Conservation (phyloP, 805 yeast species). For the Komagataella pseudopastoris region DNA sequence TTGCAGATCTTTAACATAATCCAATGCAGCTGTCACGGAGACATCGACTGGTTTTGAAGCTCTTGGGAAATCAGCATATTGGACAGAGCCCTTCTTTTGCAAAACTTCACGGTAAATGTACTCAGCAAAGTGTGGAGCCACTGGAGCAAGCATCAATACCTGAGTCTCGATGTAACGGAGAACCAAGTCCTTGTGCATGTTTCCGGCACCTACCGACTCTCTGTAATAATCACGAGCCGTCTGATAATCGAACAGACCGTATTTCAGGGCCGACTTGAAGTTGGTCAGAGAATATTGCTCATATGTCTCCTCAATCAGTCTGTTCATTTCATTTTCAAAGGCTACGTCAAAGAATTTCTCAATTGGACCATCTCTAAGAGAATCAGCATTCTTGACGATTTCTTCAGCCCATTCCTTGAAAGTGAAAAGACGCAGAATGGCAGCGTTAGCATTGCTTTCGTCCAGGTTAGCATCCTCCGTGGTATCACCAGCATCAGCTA, state of each 20-base stretch:
- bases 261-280: conserved; percentile 82
- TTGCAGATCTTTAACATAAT: conserved; percentile 64
- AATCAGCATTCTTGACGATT: conserved; percentile 32
- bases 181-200: conserved; percentile 77
- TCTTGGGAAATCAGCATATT: conserved; percentile 70
- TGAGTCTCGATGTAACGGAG: conserved; percentile 77
- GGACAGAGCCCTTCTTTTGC: conserved; percentile 51
- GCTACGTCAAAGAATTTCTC: conserved; percentile 72
- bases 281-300: conserved; percentile 58
- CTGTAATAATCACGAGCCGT: conserved; percentile 93
- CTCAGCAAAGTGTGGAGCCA: conserved; percentile 95
- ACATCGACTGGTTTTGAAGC: conserved; percentile 53
- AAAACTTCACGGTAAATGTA: conserved; percentile 77
- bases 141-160: conserved; percentile 72
- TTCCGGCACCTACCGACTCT: conserved; percentile 40
- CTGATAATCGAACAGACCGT: conserved; percentile 89
- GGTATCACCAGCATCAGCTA: conserved; percentile 97
- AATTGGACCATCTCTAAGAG: conserved; percentile 42
- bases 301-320: conserved; percentile 60
- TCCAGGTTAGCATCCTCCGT: conserved; percentile 97
- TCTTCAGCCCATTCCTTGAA: conserved; percentile 95
- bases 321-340: conserved; percentile 88
- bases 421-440: conserved; percentile 83
- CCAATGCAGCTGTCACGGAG: conserved; percentile 52
- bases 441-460: conserved; percentile 93